Base-by-base conservation (phyloP, 768 basidiomycete genomes). In the Suillus luteus region DNA sequence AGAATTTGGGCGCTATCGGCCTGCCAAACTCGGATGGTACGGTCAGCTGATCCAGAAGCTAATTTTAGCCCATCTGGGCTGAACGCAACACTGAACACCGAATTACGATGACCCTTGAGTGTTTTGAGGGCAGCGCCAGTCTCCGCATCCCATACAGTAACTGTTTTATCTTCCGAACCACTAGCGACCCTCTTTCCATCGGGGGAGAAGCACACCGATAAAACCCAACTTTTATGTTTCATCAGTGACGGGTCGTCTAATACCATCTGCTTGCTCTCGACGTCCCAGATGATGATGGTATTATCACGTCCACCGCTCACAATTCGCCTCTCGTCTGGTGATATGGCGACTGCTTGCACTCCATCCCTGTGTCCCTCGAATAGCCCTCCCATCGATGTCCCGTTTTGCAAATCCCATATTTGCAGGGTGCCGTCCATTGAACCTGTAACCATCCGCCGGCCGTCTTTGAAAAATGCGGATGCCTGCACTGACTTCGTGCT, bases 11-110 rank as follows among this genome's bases (percentile, higher is more conserved):
- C 33, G 14, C 31, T 49, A n/a, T 27, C 8, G n/a, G n/a, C 14
- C 31, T 38, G 15, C 59, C 60, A 49, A 44, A 60, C 38, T 9
- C 60, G 46, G 24, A 77, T 73, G 33, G 60, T 48, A n/a, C 22
- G 22, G 76, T 5, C 79, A 77, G 38, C n/a, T 35, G 59, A 66
- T 5, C 65, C 65, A 27, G 57, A 48, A 5, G 62, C 67, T 44
- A 86, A 69, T 57, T 77, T 73, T 44, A 73, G 74, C 6, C 79
- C 79, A 68, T 83, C 78, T 27, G 80, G 80, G 3, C 81, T 81
- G 63, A 81, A 77, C 64, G 72, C 67, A 52, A 82, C 79, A 9
- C 14, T 22, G 17, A 22, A 27, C 8, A 51, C 46, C 41, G 2
- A 5, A 17, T 51, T 15, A 7, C 19, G 27, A 14, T 61, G 19